Evolutionary conservation across 2,329 filamentous ascomycete genomes (phyloP), one percentile per base, ranked within the genome.

Genomic region (Alternaria triticimaculans): DNA sequence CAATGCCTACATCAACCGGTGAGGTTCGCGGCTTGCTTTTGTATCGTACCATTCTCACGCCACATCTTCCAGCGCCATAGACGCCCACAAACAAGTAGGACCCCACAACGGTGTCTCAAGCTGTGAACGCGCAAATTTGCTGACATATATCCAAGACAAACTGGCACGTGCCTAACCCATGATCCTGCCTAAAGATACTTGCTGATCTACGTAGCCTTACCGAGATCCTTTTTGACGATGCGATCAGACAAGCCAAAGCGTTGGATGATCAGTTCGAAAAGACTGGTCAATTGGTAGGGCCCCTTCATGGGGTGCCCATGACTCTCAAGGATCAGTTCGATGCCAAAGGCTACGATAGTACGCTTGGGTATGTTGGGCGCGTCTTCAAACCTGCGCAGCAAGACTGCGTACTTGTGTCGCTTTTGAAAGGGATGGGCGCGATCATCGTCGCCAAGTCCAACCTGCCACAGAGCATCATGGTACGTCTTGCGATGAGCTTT

Each of bases 291-390:
- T 76, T 83, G 18, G 72, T 83, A 25, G 83, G 83, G n/a, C 80
- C 82, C 21, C 72, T 85, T 10, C 83, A 85, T 67, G 84, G 83
- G 7, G 72, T 85, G 5, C 83, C 83, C 41, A 80, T 85, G 67
- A 83, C 80, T 23, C 65, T 85, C 26, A 85, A 85, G 62, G 84
- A 85, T 63, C 83, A 84, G 58, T 85, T 85, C 69, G 82, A 85
- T 58, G 80, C 85, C 62, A 73, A 80, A 56, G 82, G 79, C n/a
- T 80, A 82, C 28, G 82, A 84, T 57, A 84, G 81, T 33, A 78
- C 77, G 1, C 80, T 90, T 82, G 88, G 88, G 12, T 90, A 90
- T 70, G 82, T 90, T 23, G 87, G 88, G n/a, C 89, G 88, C 84
- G 86, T 85, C 0, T 85, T 85, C 58, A 73, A 81, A 2, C 86